Evolutionary conservation across 176 grass and related monocot genomes (phyloP), one percentile per base, ranked within the genome.

Genomic region (Paspalum vaginatum): DNA sequence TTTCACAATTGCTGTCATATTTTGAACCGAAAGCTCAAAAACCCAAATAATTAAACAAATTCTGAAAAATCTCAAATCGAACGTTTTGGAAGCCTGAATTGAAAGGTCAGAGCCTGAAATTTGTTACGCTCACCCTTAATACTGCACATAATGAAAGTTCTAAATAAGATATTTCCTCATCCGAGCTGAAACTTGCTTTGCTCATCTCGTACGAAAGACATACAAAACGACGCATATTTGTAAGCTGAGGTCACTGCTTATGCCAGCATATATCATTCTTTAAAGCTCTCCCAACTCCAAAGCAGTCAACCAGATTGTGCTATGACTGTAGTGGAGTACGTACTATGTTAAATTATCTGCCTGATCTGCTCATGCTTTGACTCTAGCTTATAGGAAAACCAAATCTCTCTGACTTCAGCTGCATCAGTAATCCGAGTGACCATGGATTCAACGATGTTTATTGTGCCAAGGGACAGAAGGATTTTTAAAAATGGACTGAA

Each of bases 241-340:
- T 8, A 43, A 25, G 57, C 21, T 61, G 73, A 24, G 20, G 74
- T 61, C 74, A 59, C 45, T 43, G 72, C 70, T 54, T 73, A 73
- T 54, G 49, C 5, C 26, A 54, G 26, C 25, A 38, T 8, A 63
- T 16, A 5, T 59, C 56, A 38, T 63, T 63, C 27, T 32, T 26
- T 62, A 25, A n/a, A n/a, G n/a, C n/a, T 32, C 32, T 32, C 32
- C 32, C 32, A 32, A 6, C 22, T 62, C 46, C 24, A 46, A 9
- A 24, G n/a, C 21, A n/a, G n/a, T n/a, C n/a, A n/a, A n/a, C n/a
- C n/a, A 59, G 21, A 9, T 59, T 59, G 22, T 22, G 4, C 22
- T 2, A 22, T 59, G 57, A 25, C 22, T 26, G 21, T 24, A 59
- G 32, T 32, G 32, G 32, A 32, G 32, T 3, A 32, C 2, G 32